Base-by-base conservation (phyloP, 805 yeast genomes). In the Myxozyma sirexii region DNA sequence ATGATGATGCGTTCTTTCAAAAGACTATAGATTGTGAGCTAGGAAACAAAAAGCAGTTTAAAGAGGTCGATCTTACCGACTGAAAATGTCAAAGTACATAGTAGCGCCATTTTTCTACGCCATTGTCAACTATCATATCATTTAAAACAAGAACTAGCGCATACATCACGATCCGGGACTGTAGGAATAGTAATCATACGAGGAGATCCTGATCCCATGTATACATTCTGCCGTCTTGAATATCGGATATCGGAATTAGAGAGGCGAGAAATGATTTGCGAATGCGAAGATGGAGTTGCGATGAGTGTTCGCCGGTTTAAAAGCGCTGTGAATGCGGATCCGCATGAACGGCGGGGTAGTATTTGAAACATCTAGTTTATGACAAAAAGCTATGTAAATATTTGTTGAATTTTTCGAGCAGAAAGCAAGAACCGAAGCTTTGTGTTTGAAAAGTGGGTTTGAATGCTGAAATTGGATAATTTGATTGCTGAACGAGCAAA, bases 1-100 rank as follows among this genome's bases (percentile, higher is more conserved):
- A 69, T 68, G 12, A 70, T 69, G 44, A 70, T 70, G 21, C 73
- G 65, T 37, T 70, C 73, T 13, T 65, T 58, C 0, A 70, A 59
- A 0, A 70, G 60, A 33, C 64, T 65, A 60, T 41, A 61, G 62
- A 12, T n/a, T 17, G 44, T 44, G 15, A 45, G 27, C 39, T 3
- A 7, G 19, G 6, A 7, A 29, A 6, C 6, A 10, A 6, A 29
- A 26, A 15, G 15, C 19, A 6, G 13, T 44, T 7, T 4, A n/a
- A 19, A 24, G 8, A 13, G 3, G 10, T 23, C 15, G 8, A 27
- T n/a, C 57, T 51, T 43, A 50, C 62, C 66, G 62, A 35, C 65
- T 60, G 45, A 62, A 61, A 31, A 62, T 61, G 21, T 61, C 65
- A 39, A 61, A 61, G 27, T 61, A 61, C 42, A 61, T 55, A 7